A percentile compares a stretch with the other conserved stretches of the same genome.
phyloP scores from a whole-genome alignment of 306 rosid species.

The Morella rubra region DNA sequence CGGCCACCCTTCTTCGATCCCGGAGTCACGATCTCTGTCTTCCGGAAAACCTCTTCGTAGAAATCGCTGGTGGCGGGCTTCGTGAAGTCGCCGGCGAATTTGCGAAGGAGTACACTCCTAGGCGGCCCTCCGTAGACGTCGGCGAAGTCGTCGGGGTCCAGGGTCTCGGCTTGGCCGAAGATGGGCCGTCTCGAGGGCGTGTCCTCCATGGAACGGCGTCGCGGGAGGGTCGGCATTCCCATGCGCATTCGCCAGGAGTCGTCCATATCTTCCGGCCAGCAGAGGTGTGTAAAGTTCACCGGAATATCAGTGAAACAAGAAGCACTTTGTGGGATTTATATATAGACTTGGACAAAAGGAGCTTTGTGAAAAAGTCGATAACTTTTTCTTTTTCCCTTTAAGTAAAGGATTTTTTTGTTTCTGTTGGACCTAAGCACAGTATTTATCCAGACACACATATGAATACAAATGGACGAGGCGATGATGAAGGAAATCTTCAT shows the following conservation, averaged over 20 bases:
- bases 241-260: constrained; percentile 52
- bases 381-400: background rate
- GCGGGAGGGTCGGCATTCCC: constrained; percentile 39
- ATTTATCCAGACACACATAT: too few relatives aligned
- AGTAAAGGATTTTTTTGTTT: background rate
- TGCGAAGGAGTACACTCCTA: constrained; percentile 31
- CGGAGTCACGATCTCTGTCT: constrained; percentile 3
- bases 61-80: background rate
- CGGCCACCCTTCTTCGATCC: constrained; percentile 14
- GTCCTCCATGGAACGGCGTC: constrained; percentile 36
- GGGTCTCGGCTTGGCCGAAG: constrained; percentile 4
- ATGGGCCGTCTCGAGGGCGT: background rate
- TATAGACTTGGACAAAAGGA: background rate
- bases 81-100: constrained; percentile 22
- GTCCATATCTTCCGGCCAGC: constrained; percentile 32
- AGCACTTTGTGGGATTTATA: background rate
- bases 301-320: background rate
- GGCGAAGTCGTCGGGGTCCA: constrained; percentile 39
- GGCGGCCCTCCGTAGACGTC: constrained; percentile 67
- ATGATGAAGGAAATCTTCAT: constrained; percentile 10
- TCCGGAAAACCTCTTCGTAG: constrained; percentile 47
- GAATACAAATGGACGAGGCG: background rate
- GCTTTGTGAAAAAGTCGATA: constrained; percentile 18
- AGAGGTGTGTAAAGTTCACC: background rate
- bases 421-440: too few relatives aligned